Conservation (phyloP, 2,329 filamentous ascomycete genomes). For the Pyrenophora tritici-repentis region DNA sequence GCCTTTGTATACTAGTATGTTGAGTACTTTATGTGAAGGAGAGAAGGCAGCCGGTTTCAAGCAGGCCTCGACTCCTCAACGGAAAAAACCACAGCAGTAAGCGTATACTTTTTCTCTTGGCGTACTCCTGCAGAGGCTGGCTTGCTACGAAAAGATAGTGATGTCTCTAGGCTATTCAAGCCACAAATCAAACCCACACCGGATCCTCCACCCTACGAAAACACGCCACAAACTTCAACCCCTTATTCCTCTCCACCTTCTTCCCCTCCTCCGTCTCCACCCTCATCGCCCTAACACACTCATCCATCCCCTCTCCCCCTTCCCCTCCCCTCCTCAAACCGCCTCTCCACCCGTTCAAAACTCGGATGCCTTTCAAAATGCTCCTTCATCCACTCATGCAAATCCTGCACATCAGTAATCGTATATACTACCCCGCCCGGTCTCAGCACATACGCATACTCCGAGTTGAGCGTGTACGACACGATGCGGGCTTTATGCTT, state of each 20-base stretch:
- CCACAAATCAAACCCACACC: conserved; percentile 73
- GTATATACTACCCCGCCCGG: conserved; percentile 91
- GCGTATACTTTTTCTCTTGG: no score
- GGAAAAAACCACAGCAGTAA: no score
- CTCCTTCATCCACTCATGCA: conserved; percentile 90
- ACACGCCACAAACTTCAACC: conserved; percentile 87
- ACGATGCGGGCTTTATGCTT: conserved; percentile 98
- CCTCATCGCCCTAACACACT: conserved; percentile 75
- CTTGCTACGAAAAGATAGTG: no score
- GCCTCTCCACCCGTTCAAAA: conserved; percentile 70
- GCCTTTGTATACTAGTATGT: no score
- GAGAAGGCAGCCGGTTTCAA: no score
- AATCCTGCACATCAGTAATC: conserved; percentile 94
- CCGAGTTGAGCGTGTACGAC: conserved; percentile 81
- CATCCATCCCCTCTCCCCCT: conserved; percentile 69
- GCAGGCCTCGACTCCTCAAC: no score
- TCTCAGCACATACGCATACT: conserved; percentile 86
- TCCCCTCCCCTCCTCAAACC: conserved; percentile 62
- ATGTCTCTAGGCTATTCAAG: no score
- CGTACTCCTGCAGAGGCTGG: no score
- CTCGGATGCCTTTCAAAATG: conserved; percentile 79
- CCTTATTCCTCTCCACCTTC: conserved; percentile 90
- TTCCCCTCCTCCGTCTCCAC: conserved; percentile 95
- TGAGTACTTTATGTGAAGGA: no score
- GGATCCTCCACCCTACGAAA: conserved; percentile 83